phyloP scores from a whole-genome alignment of 208 protist genomes.

The Crithidia sp. region DNA sequence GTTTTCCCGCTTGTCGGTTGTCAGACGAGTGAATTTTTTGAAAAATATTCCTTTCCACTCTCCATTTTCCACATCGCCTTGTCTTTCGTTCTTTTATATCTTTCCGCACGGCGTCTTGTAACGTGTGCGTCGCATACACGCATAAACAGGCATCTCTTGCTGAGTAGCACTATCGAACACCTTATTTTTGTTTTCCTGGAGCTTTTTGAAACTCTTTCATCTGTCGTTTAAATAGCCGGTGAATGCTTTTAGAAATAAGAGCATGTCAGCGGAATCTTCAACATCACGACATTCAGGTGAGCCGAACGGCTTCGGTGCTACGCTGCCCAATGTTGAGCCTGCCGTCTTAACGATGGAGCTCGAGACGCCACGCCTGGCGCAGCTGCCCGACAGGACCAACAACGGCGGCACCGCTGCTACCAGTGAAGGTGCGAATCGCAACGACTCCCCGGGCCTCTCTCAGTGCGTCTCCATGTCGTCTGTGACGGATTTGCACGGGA shows the following conservation, averaged over 20 bases:
- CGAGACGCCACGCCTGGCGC: constrained; percentile 19
- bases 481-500: background rate
- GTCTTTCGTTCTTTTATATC: no score
- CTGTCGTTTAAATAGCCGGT: background rate
- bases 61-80: no score
- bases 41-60: no score
- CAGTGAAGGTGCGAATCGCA: background rate
- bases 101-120: no score
- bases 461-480: constrained; percentile 3
- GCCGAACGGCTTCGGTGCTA: background rate
- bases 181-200: no score
- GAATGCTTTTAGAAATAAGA: background rate
- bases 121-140: no score
- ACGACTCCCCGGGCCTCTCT: constrained; percentile 2
- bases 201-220: no score
- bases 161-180: no score
- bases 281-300: constrained; percentile 1
- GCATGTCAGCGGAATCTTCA: constrained; percentile 19
- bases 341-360: background rate
- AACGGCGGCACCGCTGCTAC: background rate
- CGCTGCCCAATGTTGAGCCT: background rate
- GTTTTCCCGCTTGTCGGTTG: no score
- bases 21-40: no score
- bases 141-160: no score
- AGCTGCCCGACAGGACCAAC: constrained; percentile 9